These are phyloP conservation scores for Hypoxylon crocopeplum DNA, from an alignment of 495 filamentous ascomycete genomes.

Conservation along the genomic window DNA sequence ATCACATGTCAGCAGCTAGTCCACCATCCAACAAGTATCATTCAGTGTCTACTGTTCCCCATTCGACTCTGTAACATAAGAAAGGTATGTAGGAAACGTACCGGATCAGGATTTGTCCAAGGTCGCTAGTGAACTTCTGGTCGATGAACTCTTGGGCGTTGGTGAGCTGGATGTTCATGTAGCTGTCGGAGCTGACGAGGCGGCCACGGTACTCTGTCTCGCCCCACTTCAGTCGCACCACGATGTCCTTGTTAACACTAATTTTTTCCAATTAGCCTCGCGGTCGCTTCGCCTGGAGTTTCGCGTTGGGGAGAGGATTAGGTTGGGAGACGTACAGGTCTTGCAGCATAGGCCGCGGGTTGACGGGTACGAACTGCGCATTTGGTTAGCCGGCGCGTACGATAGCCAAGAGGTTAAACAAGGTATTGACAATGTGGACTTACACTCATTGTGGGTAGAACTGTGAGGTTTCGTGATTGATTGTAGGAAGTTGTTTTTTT, in stretches of 20 bases:
- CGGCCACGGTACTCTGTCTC: conserved; percentile 94
- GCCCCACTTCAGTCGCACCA: conserved; percentile 96
- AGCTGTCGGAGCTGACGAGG: conserved; percentile 89
- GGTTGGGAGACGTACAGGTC: conserved; percentile 68
- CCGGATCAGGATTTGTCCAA: conserved; percentile 94
- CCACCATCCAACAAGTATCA: neutral
- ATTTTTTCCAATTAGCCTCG: conserved; percentile 1
- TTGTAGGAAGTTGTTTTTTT: conserved; percentile 12
- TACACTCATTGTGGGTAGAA: conserved; percentile 41
- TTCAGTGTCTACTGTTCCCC: neutral
- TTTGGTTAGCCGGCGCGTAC: conserved; percentile 8
- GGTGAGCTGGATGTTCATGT: conserved; percentile 96
- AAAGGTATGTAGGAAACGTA: conserved; percentile 45
- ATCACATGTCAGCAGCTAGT: conserved; percentile 61
- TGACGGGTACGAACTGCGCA: conserved; percentile 78
- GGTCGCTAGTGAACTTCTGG: conserved; percentile 78
- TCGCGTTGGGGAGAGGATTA: neutral
- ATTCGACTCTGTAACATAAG: neutral
- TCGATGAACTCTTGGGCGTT: conserved; percentile 91
- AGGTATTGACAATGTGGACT: neutral
- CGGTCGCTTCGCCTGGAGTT: conserved; percentile 4
- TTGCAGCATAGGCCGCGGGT: conserved; percentile 89
- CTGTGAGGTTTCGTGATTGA: conserved; percentile 12
- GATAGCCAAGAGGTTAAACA: neutral
- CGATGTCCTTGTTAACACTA: conserved; percentile 86